phyloP scores from a whole-genome alignment of 2,329 filamentous ascomycete genomes.

The Sphaerulina populicola region DNA sequence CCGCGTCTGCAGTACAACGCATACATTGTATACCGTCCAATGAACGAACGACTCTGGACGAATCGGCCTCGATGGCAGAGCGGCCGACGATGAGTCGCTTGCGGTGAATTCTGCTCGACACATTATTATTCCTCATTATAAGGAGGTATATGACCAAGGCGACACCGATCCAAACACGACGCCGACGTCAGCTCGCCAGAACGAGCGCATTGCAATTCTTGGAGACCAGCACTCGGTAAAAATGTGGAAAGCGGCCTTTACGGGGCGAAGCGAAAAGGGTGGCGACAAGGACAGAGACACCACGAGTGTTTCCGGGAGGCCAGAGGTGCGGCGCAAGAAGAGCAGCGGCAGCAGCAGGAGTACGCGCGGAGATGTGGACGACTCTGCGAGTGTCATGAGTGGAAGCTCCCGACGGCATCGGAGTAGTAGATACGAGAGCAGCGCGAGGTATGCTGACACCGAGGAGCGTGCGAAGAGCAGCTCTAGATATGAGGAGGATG shows the following conservation, averaged over 20 bases:
- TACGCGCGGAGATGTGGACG: constrained; percentile 18
- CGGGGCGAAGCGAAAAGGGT: constrained; percentile 29
- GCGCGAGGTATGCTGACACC: constrained; percentile 13
- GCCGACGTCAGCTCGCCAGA: constrained; percentile 2
- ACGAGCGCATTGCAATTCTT: neutral
- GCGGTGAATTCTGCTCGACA: neutral
- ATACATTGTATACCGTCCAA: neutral
- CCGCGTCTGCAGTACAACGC: constrained; percentile 7
- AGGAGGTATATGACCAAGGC: constrained; percentile 1
- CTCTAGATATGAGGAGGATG: constrained; percentile 22
- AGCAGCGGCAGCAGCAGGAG: constrained; percentile 22
- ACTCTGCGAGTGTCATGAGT: constrained; percentile 15
- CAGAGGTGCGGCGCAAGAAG: constrained; percentile 23
- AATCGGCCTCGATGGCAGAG: constrained; percentile 4
- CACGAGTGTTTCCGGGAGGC: constrained; percentile 9
- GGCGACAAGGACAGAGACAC: constrained; percentile 13
- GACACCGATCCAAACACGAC: constrained; percentile 1
- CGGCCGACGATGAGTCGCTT: constrained; percentile 5
- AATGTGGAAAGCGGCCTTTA: constrained; percentile 34
- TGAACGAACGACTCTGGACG: neutral
- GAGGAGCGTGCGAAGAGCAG: constrained; percentile 18
- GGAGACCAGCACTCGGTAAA: constrained; percentile 3
- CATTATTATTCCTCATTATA: neutral
- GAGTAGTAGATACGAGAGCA: constrained; percentile 5
- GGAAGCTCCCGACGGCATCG: constrained; percentile 20